phyloP scores from a whole-genome alignment of 2,329 filamentous ascomycete genomes.

The Aspergillus ibericus region DNA sequence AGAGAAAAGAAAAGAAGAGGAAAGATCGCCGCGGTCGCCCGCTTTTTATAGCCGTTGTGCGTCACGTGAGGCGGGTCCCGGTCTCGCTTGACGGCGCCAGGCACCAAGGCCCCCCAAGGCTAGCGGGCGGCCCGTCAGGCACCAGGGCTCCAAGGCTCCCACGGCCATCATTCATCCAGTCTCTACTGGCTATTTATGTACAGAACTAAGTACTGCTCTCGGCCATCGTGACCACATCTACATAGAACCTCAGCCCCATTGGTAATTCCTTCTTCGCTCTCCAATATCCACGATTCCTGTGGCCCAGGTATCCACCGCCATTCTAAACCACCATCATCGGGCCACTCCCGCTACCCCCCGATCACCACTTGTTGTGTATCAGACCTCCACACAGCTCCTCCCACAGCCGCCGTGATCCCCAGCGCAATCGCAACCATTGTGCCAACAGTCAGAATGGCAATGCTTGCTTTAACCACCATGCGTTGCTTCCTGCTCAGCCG shows the following conservation, averaged over 20 bases:
- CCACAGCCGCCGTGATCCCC: slow-evolving; percentile 46
- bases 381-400: slow-evolving; percentile 46
- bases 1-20: slow-evolving; percentile 36
- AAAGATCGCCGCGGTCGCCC: slow-evolving; percentile 8
- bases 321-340: not conserved
- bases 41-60: slow-evolving; percentile 29
- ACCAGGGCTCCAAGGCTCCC: not conserved
- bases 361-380: slow-evolving; percentile 32
- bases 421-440: slow-evolving; percentile 47
- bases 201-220: not conserved
- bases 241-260: not conserved
- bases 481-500: slow-evolving; percentile 38
- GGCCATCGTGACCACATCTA: not conserved
- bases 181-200: not conserved
- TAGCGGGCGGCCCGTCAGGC: not conserved
- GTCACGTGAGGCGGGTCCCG: slow-evolving; percentile 35
- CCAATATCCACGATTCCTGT: not conserved
- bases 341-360: slow-evolving; percentile 18
- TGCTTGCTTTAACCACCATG: slow-evolving; percentile 39
- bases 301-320: not conserved
- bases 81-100: not conserved
- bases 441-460: slow-evolving; percentile 45
- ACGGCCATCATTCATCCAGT: not conserved
- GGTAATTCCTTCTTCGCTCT: not conserved
- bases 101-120: slow-evolving; percentile 9